Base-by-base conservation (phyloP, 257 asterid species). In the Plantago major region DNA sequence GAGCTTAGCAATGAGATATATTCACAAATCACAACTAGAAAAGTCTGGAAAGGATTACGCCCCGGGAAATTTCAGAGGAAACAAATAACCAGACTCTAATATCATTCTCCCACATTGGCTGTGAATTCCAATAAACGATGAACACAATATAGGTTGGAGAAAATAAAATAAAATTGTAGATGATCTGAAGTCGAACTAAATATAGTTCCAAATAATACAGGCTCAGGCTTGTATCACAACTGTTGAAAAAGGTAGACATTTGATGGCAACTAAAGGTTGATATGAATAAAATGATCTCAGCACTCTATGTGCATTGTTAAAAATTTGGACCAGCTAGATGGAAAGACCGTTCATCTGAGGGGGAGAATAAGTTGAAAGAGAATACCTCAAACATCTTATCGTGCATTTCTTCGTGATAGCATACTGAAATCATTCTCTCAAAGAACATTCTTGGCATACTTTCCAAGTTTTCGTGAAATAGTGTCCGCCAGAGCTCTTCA, bases 371-470 rank as follows among this genome's bases (percentile, higher is more conserved):
- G 69, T 17, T 38, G 15, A 37, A 38, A 16, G 11, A n/a, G 50
- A 30, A 18, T 81, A 92, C 97, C 97, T 92, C 99, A 56, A 92
- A 89, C 91, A 84, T 78, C 78, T 89, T 83, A 0, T 83, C 91
- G 51, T 92, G 86, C 91, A 86, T 84, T 78, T 84, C 95, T 58
- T 73, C 73, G 1, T 75, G 84, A 76, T 80, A 74, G 70, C 83
- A 89, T 48, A 86, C 74, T 59, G 95, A 74, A 68, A 92, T 69
- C 88, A 92, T 92, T 78, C 77, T 86, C 68, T 86, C 87, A 73
- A 84, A 86, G 88, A 89, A 89, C 78, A 78, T 78, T 42, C 89
- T 89, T 2, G 99, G 99, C 89, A 81, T 84, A 78, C 97, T 84
- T 58, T 86, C 99, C 75, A 89, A 65, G 76, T 92, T 76, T 69